A percentile compares a stretch with the other conserved stretches of the same genome.
These are phyloP conservation scores for Nymphaea thermarum DNA, from an alignment of 164 flowering plant species.

Conservation along the genomic window DNA sequence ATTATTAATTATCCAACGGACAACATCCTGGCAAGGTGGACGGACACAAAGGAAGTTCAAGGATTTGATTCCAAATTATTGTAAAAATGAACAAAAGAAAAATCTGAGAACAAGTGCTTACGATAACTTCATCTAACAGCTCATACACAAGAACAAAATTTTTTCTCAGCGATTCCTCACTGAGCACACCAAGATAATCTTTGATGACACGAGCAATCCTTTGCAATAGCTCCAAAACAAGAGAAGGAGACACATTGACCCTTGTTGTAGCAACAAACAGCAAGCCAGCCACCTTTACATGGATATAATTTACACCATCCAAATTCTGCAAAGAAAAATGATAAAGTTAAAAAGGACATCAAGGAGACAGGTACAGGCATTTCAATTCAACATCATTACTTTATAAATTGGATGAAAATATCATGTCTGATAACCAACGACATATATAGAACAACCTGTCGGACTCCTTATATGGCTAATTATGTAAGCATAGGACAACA, in stretches of 20 bases:
- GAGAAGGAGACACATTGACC: conserved; percentile 74
- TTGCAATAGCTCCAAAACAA: conserved; percentile 85
- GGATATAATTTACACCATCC: conserved; percentile 95
- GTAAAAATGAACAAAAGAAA: neutral
- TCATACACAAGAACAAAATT: conserved; percentile 98
- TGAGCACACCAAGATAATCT: conserved; percentile 92
- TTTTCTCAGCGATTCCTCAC: conserved; percentile 85
- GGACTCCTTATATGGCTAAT: no score
- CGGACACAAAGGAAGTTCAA: no score
- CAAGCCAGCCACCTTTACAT: conserved; percentile 90
- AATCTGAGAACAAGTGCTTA: conserved; percentile 28
- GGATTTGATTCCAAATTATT: no score
- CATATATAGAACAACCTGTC: no score
- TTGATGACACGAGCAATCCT: conserved; percentile 91
- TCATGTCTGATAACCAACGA: no score
- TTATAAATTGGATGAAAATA: neutral
- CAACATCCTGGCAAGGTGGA: no score
- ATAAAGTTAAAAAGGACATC: neutral
- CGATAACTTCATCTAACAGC: conserved; percentile 93
- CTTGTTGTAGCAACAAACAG: conserved; percentile 95
- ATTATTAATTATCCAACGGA: no score
- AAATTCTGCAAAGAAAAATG: conserved; percentile 39
- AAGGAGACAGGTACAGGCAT: neutral
- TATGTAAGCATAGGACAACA: no score
- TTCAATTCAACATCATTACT: neutral